phyloP scores from a whole-genome alignment of 768 basidiomycete genomes.

The Tylopilus felleus region DNA sequence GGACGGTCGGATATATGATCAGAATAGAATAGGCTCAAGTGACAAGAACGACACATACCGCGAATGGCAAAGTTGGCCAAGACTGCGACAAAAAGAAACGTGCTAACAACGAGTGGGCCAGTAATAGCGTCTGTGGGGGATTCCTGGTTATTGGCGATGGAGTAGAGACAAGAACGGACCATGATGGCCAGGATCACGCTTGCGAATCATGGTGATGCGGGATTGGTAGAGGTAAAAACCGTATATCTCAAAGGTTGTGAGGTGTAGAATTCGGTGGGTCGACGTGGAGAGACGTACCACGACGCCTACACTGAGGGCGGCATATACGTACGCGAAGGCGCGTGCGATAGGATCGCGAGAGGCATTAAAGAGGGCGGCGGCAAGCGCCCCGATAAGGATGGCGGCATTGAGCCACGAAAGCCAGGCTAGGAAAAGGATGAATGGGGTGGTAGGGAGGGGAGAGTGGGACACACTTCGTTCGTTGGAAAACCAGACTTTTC shows the following conservation, averaged over 20 bases:
- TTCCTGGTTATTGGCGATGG: not conserved
- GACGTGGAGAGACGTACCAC: slow-evolving; percentile 39
- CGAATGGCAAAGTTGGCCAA: slow-evolving; percentile 86
- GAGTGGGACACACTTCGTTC: slow-evolving; percentile 64
- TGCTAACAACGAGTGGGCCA: slow-evolving; percentile 82
- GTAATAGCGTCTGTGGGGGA: slow-evolving; percentile 60
- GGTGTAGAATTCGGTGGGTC: not conserved
- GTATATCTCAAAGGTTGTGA: slow-evolving; percentile 55
- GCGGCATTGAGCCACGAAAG: slow-evolving; percentile 88
- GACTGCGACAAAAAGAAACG: slow-evolving; percentile 81
- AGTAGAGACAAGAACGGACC: slow-evolving; percentile 46
- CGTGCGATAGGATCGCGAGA: slow-evolving; percentile 62
- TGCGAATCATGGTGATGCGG: slow-evolving; percentile 86
- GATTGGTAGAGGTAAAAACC: slow-evolving; percentile 84
- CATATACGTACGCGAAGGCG: slow-evolving; percentile 81
- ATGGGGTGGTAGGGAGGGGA: not conserved
- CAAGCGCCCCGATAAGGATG: slow-evolving; percentile 78
- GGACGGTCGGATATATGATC: slow-evolving; percentile 1
- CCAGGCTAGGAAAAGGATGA: slow-evolving; percentile 60
- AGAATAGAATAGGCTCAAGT: not conserved
- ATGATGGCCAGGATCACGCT: slow-evolving; percentile 84
- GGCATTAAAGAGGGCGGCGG: slow-evolving; percentile 86
- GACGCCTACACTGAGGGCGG: slow-evolving; percentile 68
- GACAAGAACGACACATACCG: slow-evolving; percentile 45
- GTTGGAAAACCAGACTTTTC: slow-evolving; percentile 97